Evolutionary conservation across 805 yeast species (phyloP), one percentile per base, ranked within the genome.

Genomic region (Hermanozyma aechmeae): DNA sequence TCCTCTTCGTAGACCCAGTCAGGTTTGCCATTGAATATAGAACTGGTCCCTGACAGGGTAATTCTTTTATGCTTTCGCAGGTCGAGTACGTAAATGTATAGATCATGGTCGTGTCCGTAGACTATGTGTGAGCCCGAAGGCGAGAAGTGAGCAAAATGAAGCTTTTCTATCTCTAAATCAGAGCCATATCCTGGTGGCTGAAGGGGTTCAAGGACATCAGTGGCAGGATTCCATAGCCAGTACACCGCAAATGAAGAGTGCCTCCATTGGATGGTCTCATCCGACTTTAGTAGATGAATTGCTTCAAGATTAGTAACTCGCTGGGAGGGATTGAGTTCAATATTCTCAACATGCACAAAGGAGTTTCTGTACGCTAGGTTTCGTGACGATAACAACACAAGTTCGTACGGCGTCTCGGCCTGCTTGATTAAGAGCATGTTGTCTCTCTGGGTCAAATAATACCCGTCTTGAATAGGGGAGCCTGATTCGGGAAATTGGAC

Each of bases 1-100:
- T 82, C 94, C 45, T 82, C 93, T 48, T 82, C 93, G 49, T 81
- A 81, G 2, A 81, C 77, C 92, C 93, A 82, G 45, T 81, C 92
- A 0, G 87, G 76, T 37, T 65, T 76, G 5, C 84, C 94, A 40
- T 81, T 76, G 35, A 68, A 63, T 4, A 79, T 56, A 12, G 64
- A 53, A 0, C 37, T 45, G 9, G 66, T 55, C 0, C 86, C 87
- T 46, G 72, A 79, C 4, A 37, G 34, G 1, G 79, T 70, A 7
- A 73, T 47, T 32, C 54, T 61, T 0, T 36, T 45, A 4, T 49
- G 34, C 4, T 38, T 34, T 4, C 39, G 46, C 3, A 31, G 13
- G 0, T 19, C 24, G 6, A 71, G 39, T 27, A 66, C 51, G 42
- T 69, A 64, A 10, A 77, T 27, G 40, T 57, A 78, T 2, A 82